Evolutionary conservation across 202 grass and related monocot species (phyloP).

Genomic region (Panicum virgatum): DNA sequence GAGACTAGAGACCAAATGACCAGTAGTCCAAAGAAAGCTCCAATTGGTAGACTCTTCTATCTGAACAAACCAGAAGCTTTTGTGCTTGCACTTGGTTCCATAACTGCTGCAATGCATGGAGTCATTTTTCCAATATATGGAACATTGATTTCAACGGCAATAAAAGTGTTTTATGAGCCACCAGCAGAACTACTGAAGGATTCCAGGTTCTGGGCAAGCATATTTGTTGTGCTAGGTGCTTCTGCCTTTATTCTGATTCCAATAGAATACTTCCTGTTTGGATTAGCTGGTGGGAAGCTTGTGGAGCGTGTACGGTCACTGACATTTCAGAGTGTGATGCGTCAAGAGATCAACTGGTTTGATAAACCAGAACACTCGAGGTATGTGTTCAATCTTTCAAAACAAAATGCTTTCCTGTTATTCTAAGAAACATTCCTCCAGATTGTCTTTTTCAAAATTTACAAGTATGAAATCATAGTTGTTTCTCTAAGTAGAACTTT

Average conservation of each 20-base stretch:
- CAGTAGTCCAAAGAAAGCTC: slow-evolving; percentile 43
- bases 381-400: slow-evolving; percentile 12
- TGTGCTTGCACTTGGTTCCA: slow-evolving; percentile 53
- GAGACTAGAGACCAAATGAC: slow-evolving; percentile 11
- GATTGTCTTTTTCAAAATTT: neutral
- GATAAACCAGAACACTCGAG: slow-evolving; percentile 79
- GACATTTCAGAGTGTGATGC: slow-evolving; percentile 62
- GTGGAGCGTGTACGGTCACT: slow-evolving; percentile 68
- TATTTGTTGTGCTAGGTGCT: slow-evolving; percentile 51
- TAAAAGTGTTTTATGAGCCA: slow-evolving; percentile 76
- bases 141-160: slow-evolving; percentile 56
- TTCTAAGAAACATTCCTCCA: neutral
- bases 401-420: neutral
- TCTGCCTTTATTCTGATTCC: slow-evolving; percentile 47
- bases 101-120: slow-evolving; percentile 47
- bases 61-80: slow-evolving; percentile 70
- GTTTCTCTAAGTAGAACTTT: neutral
- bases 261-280: slow-evolving; percentile 66
- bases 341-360: slow-evolving; percentile 88
- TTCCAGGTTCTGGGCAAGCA: slow-evolving; percentile 77
- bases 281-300: slow-evolving; percentile 73
- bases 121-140: slow-evolving; percentile 49
- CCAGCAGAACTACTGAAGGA: slow-evolving; percentile 59
- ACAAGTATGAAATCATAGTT: neutral
- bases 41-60: slow-evolving; percentile 58